Percentiles rank a stretch among this genome's conserved stretches.
Conservation (phyloP, 768 basidiomycete species). For the Calocybe gangraenosa region DNA sequence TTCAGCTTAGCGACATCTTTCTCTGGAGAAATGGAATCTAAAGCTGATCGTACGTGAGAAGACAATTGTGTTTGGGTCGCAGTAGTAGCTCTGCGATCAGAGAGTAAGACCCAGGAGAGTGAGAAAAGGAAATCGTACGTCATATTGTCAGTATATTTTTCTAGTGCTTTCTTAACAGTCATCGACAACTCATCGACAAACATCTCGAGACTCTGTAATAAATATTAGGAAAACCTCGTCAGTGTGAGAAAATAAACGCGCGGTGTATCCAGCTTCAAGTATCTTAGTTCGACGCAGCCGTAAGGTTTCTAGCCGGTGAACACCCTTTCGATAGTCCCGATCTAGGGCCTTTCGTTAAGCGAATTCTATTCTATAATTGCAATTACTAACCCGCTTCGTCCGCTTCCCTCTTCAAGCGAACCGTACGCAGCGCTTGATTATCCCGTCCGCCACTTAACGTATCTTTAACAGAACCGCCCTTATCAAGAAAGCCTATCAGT, state of each 20-base stretch:
- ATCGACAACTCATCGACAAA: conserved; percentile 73
- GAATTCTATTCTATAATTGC: conserved; percentile 5
- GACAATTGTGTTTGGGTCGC: conserved; percentile 74
- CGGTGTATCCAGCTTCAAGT: conserved; percentile 77
- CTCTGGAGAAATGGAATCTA: conserved; percentile 66
- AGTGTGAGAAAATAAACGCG: conserved; percentile 19
- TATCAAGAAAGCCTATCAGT: conserved; percentile 81
- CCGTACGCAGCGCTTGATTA: conserved; percentile 66
- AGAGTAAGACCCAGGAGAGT: not conserved
- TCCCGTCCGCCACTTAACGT: conserved; percentile 50
- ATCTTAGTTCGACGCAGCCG: conserved; percentile 79
- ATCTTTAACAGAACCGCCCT: conserved; percentile 64
- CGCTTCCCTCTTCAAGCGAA: conserved; percentile 82
- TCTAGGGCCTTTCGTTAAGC: conserved; percentile 39
- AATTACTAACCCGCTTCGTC: conserved; percentile 78
- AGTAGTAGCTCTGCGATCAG: conserved; percentile 58
- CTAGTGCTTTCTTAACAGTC: conserved; percentile 58
- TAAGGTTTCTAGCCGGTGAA: conserved; percentile 92
- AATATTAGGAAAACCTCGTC: not conserved
- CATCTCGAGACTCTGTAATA: conserved; percentile 66
- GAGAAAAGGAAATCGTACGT: conserved; percentile 39
- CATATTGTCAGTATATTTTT: conserved; percentile 78
- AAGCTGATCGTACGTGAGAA: conserved; percentile 53
- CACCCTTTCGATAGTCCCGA: conserved; percentile 84
- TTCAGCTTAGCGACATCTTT: conserved; percentile 61